Conservation (phyloP, 495 filamentous ascomycete species). For the Xylaria castorea region DNA sequence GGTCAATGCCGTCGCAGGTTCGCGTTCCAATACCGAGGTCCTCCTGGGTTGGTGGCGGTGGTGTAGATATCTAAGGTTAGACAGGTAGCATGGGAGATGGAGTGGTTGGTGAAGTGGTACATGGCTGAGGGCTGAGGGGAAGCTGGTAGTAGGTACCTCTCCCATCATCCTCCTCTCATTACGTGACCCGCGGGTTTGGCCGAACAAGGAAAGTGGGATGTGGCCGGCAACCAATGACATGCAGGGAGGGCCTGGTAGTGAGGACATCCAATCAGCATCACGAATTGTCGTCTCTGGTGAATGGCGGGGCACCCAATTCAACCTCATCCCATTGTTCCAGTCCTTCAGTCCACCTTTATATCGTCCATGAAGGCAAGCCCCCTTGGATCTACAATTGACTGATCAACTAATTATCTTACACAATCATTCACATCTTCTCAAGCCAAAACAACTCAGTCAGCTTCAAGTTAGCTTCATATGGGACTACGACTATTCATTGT, state of each 20-base stretch:
- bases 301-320: background rate
- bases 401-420: background rate
- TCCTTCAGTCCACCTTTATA: too few species aligned
- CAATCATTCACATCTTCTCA: background rate
- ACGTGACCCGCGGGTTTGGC: background rate
- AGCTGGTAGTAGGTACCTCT: conserved; percentile 12
- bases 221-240: conserved; percentile 16
- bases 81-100: conserved; percentile 17
- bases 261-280: background rate
- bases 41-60: conserved; percentile 21
- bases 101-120: conserved; percentile 7
- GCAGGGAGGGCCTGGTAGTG: background rate
- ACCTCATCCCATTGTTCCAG: background rate
- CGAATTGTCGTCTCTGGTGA: background rate
- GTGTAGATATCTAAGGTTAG: background rate
- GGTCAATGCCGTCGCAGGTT: background rate
- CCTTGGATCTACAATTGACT: background rate
- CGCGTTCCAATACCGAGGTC: background rate
- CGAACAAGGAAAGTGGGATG: conserved; percentile 21
- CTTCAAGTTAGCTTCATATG: background rate
- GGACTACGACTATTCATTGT: background rate
- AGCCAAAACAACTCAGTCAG: background rate
- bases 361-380: background rate
- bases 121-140: background rate
- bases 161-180: background rate